These are phyloP conservation scores for Epichloe typhina DNA, from an alignment of 2,329 filamentous ascomycete genomes.

Conservation along the genomic window DNA sequence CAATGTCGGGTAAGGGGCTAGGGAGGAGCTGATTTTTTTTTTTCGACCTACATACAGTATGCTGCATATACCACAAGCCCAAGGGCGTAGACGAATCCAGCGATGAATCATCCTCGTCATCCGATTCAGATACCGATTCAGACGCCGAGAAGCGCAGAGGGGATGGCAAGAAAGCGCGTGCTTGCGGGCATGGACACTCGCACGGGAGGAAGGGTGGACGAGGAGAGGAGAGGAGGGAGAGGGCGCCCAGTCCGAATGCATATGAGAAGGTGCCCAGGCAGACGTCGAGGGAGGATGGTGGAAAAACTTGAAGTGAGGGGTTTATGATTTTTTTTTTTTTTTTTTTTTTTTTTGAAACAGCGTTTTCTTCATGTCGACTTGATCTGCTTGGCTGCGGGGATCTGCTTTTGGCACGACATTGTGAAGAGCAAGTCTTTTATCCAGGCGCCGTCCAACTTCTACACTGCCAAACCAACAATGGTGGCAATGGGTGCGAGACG, in stretches of 20 bases:
- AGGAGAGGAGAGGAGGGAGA: slow-evolving; percentile 25
- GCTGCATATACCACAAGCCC: slow-evolving; percentile 93
- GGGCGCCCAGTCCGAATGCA: slow-evolving; percentile 59
- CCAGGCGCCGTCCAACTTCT: too few relatives aligned
- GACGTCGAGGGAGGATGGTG: slow-evolving; percentile 5
- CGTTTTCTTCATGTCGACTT: too few relatives aligned
- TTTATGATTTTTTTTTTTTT: too few relatives aligned
- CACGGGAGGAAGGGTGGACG: background rate
- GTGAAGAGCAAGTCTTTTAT: too few relatives aligned
- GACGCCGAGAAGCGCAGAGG: slow-evolving; percentile 12
- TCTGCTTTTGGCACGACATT: too few relatives aligned
- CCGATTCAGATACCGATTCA: slow-evolving; percentile 3
- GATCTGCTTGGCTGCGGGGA: too few relatives aligned
- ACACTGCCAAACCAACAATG: too few relatives aligned
- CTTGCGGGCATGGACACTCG: background rate
- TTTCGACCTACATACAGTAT: slow-evolving; percentile 45
- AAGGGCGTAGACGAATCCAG: slow-evolving; percentile 73
- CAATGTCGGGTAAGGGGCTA: background rate
- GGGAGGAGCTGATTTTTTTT: background rate
- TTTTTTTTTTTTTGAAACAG: too few relatives aligned
- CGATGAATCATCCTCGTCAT: slow-evolving; percentile 45
- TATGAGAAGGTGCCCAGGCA: slow-evolving; percentile 59
- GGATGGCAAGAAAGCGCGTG: slow-evolving; percentile 5
- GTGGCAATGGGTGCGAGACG: too few relatives aligned
- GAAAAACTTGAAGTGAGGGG: too few relatives aligned